These are phyloP conservation scores for Aureobasidium namibiae DNA, from an alignment of 2,329 filamentous ascomycete species.

Conservation along the genomic window DNA sequence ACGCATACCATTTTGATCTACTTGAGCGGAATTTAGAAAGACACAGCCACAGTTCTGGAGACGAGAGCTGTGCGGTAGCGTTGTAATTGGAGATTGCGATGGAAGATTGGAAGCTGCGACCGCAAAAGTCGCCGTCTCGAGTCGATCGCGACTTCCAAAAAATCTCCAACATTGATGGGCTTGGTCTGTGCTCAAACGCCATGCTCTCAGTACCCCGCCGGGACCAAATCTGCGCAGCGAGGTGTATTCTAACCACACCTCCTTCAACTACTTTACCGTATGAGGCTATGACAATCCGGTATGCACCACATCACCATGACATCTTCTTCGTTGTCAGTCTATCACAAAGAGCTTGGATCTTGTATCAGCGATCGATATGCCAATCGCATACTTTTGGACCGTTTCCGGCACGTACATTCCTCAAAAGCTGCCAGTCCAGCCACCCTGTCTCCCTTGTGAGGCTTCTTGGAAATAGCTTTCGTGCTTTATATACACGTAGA, in stretches of 20 bases:
- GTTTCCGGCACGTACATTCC: background rate
- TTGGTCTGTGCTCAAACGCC: background rate
- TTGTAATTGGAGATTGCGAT: background rate
- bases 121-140: background rate
- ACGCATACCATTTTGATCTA: background rate
- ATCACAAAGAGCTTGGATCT: no score
- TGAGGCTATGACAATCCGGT: no score
- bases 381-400: no score
- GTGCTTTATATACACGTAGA: no score
- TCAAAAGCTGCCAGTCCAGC: background rate
- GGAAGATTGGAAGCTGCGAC: background rate
- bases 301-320: no score
- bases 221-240: background rate
- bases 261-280: no score
- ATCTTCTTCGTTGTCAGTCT: background rate
- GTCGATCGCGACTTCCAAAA: background rate
- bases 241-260: background rate
- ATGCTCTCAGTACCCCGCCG: background rate
- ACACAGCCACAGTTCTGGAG: background rate
- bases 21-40: no score
- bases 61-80: background rate
- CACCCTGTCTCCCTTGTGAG: background rate
- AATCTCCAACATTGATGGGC: conserved; percentile 7
- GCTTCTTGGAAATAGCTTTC: no score
- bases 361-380: no score